Base-by-base conservation (phyloP, 257 asterid genomes). In the Nicotiana paniculata region DNA sequence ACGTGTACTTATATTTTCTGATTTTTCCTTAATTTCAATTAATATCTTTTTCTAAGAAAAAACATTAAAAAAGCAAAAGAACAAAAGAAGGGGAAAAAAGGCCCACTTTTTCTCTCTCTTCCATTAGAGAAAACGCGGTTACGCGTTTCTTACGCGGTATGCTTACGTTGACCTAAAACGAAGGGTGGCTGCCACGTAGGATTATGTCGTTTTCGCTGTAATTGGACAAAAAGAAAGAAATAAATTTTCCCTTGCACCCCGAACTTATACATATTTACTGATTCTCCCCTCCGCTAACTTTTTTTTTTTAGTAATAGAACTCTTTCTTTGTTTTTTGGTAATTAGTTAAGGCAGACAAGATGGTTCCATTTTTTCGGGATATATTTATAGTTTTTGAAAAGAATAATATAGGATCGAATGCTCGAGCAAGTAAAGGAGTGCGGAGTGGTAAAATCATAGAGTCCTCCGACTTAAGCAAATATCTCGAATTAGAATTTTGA, bases 131-230 rank as follows among this genome's bases (percentile, higher is more conserved):
- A 2, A 5, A 83, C 84, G 84, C 84, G 69, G 69, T 77, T 64
- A 80, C 77, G 63, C 83, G 88, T 81, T 67, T 30, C 68, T 35
- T 62, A 86, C 89, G 83, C 89, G 89, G 83, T 55, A 79, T 68
- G 66, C 83, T 24, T 62, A 24, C 61, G 55, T 54, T 57, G 69
- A 35, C 84, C 35, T 55, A 82, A 74, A 72, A 2, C 2, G 30
- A 21, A 46, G 61, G 1, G 43, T 26, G 26, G 62, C 26, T 48
- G 26, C 79, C 62, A 48, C 8, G 5, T 74, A 74, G 43, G 62
- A 74, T 48, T 74, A 0, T 67, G 28, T 17, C 28, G 1, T 67
- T 67, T 67, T 67, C 76, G 6, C 53, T 67, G 1, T 62, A 24
- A 1, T 62, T 24, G 24, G 24, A 10, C 2, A 10, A 24, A 62